Percentiles rank a stretch among this genome's conserved stretches.
phyloP scores from a whole-genome alignment of 768 basidiomycete species.

The Pilatotrama ljubarskyi region DNA sequence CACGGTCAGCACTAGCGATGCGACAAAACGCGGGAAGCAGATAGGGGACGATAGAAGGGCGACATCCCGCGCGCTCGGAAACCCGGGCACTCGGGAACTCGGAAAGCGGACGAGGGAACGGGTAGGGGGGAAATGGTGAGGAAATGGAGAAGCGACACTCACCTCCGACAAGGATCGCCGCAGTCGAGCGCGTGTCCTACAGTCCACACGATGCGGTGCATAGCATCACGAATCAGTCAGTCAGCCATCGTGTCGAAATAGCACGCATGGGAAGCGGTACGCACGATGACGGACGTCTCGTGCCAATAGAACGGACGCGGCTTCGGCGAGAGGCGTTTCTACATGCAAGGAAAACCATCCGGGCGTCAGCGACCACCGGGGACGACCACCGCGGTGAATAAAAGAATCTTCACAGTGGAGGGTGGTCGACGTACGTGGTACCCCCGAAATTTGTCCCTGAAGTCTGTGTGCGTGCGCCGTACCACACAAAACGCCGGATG shows the following conservation, averaged over 20 bases:
- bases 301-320: constrained; percentile 65
- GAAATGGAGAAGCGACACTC: background rate
- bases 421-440: constrained; percentile 50
- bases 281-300: constrained; percentile 69
- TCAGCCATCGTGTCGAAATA: background rate
- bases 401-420: background rate
- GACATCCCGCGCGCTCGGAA: too few relatives aligned
- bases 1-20: too few relatives aligned
- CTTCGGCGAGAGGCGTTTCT: constrained; percentile 59
- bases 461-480: constrained; percentile 43
- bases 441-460: constrained; percentile 64
- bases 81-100: too few relatives aligned
- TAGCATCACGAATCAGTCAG: background rate
- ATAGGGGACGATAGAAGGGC: too few relatives aligned
- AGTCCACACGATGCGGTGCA: background rate
- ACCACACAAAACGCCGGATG: background rate
- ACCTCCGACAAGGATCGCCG: constrained; percentile 38
- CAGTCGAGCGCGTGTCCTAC: constrained; percentile 42
- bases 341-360: background rate
- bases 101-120: background rate
- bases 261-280: constrained; percentile 27
- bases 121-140: background rate
- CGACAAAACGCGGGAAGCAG: too few relatives aligned
- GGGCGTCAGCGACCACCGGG: background rate
- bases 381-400: too few relatives aligned